phyloP scores from a whole-genome alignment of 805 yeast genomes.

The Pichia rugopelliculosa region DNA sequence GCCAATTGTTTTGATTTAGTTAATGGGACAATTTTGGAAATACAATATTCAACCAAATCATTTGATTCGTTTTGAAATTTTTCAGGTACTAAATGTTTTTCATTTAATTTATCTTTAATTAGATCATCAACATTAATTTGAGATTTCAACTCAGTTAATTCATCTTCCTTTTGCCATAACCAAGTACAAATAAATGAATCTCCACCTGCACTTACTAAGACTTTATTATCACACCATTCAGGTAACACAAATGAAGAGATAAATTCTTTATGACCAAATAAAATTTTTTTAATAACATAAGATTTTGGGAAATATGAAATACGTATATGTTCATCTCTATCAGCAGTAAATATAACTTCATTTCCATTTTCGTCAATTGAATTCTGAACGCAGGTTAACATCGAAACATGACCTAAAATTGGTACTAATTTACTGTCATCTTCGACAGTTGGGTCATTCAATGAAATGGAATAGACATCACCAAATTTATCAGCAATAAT shows the following conservation, averaged over 20 bases:
- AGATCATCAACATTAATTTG: constrained; percentile 34
- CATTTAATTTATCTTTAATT: constrained; percentile 36
- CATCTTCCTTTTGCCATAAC: constrained; percentile 54
- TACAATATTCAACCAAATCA: constrained; percentile 43
- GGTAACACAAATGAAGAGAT: constrained; percentile 61
- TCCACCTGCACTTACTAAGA: constrained; percentile 85
- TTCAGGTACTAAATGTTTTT: constrained; percentile 55
- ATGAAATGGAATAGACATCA: constrained; percentile 67
- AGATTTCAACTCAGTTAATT: constrained; percentile 33
- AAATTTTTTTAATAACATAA: constrained; percentile 70
- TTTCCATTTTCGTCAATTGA: constrained; percentile 34
- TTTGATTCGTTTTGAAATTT: constrained; percentile 50
- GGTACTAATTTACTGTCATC: constrained; percentile 48
- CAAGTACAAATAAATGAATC: constrained; percentile 68
- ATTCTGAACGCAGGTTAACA: constrained; percentile 73
- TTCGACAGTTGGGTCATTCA: constrained; percentile 31
- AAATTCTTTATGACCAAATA: constrained; percentile 83
- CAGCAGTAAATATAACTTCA: constrained; percentile 65
- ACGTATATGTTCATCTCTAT: constrained; percentile 94
- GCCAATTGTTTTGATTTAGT: constrained; percentile 28
- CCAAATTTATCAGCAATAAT: constrained; percentile 93
- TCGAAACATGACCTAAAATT: constrained; percentile 90
- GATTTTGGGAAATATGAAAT: constrained; percentile 74
- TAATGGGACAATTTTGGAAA: constrained; percentile 30
- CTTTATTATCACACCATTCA: constrained; percentile 35